Percentiles rank a stretch among this genome's conserved stretches.
Evolutionary conservation across 2,329 filamentous ascomycete genomes (phyloP).

Genomic region (Monilinia aucupariae): DNA sequence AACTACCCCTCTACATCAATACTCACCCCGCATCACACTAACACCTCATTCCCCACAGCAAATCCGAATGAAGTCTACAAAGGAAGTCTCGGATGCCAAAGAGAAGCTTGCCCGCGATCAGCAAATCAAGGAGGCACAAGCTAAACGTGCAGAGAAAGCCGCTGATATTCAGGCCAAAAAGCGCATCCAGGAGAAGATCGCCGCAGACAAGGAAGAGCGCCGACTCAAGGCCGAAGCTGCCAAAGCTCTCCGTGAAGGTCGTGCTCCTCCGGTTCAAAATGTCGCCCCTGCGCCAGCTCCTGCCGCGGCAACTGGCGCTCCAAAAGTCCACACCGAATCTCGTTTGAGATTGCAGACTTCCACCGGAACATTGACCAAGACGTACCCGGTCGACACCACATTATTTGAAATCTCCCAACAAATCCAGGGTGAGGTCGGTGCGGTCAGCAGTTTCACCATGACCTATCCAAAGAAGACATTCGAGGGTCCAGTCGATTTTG

Average conservation of each 20-base stretch:
- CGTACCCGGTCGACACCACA: slow-evolving; percentile 81
- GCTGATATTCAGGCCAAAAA: slow-evolving; percentile 82
- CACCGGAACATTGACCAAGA: slow-evolving; percentile 76
- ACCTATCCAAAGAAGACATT: slow-evolving; percentile 86
- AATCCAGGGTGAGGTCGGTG: slow-evolving; percentile 64
- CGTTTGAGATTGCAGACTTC: slow-evolving; percentile 75
- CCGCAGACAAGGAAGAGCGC: slow-evolving; percentile 87
- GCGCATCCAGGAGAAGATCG: slow-evolving; percentile 87
- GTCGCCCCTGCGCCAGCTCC: slow-evolving; percentile 35
- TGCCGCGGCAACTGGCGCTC: slow-evolving; percentile 41
- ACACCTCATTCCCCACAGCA: slow-evolving; percentile 39
- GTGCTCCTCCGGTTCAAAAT: slow-evolving; percentile 41
- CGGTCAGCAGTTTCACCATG: slow-evolving; percentile 72
- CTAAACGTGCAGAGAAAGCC: slow-evolving; percentile 81
- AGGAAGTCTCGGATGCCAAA: slow-evolving; percentile 81
- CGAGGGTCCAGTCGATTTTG: slow-evolving; percentile 64
- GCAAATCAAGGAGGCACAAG: slow-evolving; percentile 82
- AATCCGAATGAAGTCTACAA: slow-evolving; percentile 80
- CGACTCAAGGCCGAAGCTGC: slow-evolving; percentile 78
- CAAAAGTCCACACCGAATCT: slow-evolving; percentile 63
- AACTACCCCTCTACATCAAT: slow-evolving; percentile 3
- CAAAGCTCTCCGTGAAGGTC: slow-evolving; percentile 82
- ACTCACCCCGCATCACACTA: neutral
- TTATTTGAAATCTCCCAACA: slow-evolving; percentile 85
- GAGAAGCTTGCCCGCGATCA: slow-evolving; percentile 85